Evolutionary conservation across 2,329 filamentous ascomycete genomes (phyloP).

Genomic region (Claviceps spartinae): DNA sequence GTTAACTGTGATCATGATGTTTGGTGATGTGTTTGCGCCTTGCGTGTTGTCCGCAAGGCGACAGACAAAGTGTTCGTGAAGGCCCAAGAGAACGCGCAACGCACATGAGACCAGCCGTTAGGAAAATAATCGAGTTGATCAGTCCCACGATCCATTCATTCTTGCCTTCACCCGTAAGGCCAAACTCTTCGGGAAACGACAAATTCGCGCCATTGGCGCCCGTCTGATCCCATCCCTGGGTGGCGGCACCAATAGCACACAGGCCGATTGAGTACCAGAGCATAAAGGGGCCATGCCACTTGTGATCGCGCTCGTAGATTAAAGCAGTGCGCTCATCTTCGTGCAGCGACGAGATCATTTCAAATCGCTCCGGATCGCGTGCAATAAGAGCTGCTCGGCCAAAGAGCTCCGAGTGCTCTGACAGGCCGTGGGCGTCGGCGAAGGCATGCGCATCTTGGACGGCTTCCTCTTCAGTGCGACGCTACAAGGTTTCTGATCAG

Average conservation of each 20-base stretch:
- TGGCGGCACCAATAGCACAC: slow-evolving; percentile 42
- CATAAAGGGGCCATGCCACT: slow-evolving; percentile 35
- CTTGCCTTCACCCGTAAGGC: slow-evolving; percentile 21
- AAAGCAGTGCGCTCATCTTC: slow-evolving; percentile 20
- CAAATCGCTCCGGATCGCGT: slow-evolving; percentile 13
- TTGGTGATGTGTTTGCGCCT: no score
- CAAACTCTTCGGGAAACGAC: slow-evolving; percentile 36
- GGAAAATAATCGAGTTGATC: slow-evolving; percentile 17
- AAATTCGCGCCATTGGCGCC: slow-evolving; percentile 47
- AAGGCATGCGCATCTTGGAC: slow-evolving; percentile 31
- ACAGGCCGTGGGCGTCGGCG: slow-evolving; percentile 31
- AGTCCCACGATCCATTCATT: slow-evolving; percentile 26
- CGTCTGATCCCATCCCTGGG: slow-evolving; percentile 50
- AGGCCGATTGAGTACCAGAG: slow-evolving; percentile 30
- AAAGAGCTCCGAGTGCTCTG: slow-evolving; percentile 29
- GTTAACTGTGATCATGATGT: no score
- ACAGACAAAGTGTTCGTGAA: no score
- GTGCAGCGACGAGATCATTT: slow-evolving; percentile 10
- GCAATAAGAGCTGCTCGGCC: slow-evolving; percentile 16
- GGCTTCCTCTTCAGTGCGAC: slow-evolving; percentile 11
- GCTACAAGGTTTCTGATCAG: slow-evolving; percentile 4
- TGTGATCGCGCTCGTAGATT: slow-evolving; percentile 37
- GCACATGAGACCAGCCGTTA: slow-evolving; percentile 44
- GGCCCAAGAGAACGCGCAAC: slow-evolving; percentile 8
- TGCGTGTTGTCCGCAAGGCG: neutral